A percentile compares a stretch with the other conserved stretches of the same genome.
Evolutionary conservation across 352 stramenopile genomes (phyloP).

Genomic region (Phytophthora tubulina): DNA sequence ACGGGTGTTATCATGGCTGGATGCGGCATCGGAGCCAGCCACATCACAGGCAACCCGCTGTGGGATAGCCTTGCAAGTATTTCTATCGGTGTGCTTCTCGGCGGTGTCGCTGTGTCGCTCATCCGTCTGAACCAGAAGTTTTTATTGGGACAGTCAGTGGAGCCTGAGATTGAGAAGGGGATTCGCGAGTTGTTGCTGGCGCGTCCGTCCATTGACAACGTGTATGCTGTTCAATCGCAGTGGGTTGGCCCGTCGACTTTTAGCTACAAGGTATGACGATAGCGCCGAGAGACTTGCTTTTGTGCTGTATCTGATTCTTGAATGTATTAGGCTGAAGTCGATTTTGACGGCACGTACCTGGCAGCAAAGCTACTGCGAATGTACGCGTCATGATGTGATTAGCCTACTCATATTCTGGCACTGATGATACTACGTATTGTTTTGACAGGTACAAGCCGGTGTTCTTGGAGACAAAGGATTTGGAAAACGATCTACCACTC

Average conservation of each 20-base stretch:
- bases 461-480: slow-evolving; percentile 91
- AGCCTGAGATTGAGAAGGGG: slow-evolving; percentile 91
- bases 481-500: slow-evolving; percentile 94
- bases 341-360: slow-evolving; percentile 99
- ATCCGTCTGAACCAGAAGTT: slow-evolving; percentile 97
- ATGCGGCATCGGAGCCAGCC: slow-evolving; percentile 92
- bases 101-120: slow-evolving; percentile 93
- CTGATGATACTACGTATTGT: slow-evolving; percentile 15
- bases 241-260: slow-evolving; percentile 98
- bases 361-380: slow-evolving; percentile 94
- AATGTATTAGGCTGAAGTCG: slow-evolving; percentile 92
- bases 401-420: slow-evolving; percentile 1
- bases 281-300: neutral
- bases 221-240: slow-evolving; percentile 97
- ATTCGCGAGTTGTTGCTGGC: slow-evolving; percentile 83
- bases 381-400: slow-evolving; percentile 42
- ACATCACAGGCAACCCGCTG: slow-evolving; percentile 93
- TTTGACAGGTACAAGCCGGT: slow-evolving; percentile 91
- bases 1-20: slow-evolving; percentile 96
- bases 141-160: slow-evolving; percentile 96
- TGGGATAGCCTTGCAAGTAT: slow-evolving; percentile 97
- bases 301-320: neutral
- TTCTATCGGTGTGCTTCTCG: slow-evolving; percentile 94
- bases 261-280: slow-evolving; percentile 93
- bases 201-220: slow-evolving; percentile 94